These are phyloP conservation scores for Brassica balearica DNA, from an alignment of 441 rosid species.

Conservation along the genomic window DNA sequence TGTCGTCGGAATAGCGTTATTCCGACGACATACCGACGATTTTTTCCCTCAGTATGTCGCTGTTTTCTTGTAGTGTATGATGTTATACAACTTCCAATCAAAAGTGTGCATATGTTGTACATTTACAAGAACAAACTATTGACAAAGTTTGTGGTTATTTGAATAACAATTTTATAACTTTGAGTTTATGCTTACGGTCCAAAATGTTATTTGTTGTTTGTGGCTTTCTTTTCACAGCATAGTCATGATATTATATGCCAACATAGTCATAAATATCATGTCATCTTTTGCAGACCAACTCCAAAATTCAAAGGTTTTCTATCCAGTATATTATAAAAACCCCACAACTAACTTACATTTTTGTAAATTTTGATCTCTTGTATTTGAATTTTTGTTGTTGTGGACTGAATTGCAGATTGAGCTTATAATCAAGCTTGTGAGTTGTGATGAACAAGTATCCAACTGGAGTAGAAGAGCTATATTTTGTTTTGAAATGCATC, in stretches of 20 bases:
- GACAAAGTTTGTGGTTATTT: not conserved
- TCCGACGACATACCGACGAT: too few species aligned
- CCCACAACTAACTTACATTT: too few species aligned
- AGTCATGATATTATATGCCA: not conserved
- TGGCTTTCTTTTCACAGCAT: not conserved
- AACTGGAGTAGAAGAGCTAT: not conserved
- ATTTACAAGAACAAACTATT: not conserved
- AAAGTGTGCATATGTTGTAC: not conserved
- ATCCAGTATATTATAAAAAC: not conserved
- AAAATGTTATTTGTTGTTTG: not conserved
- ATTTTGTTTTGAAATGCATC: too few species aligned
- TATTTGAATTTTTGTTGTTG: not conserved
- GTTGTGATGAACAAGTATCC: not conserved
- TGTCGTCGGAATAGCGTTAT: too few species aligned
- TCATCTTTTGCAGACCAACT: slow-evolving; percentile 8
- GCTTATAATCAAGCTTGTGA: not conserved
- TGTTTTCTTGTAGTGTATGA: too few species aligned
- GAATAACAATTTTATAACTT: not conserved
- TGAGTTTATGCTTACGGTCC: not conserved
- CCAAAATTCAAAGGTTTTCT: slow-evolving; percentile 2
- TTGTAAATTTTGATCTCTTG: not conserved
- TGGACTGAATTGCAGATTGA: not conserved
- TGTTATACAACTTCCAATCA: not conserved
- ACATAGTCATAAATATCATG: not conserved
- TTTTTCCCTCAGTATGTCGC: too few species aligned